Base-by-base conservation (phyloP, 371 early-diverging fungal species). In the Neoconidiobolus thromboides region DNA sequence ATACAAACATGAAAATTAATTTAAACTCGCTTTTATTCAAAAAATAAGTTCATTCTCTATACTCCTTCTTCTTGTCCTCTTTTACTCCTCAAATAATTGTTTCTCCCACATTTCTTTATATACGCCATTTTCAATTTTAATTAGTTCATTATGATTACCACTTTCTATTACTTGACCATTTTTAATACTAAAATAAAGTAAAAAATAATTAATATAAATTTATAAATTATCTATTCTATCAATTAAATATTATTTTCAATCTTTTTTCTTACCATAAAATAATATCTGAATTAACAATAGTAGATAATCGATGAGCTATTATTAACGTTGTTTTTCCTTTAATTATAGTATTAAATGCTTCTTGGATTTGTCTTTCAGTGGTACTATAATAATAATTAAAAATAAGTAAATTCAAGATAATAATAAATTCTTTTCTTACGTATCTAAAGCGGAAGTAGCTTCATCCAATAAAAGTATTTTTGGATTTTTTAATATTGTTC, bases 261-360 rank as follows among this genome's bases (percentile, higher is more conserved):
- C 26, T 26, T 26, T 26, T 26, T 26, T 26, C 26, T 52, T 38
- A 7, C 54, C n/a, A 7, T n/a, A 54, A 3, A 51, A 89, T 87
- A 62, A 76, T 65, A 64, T 89, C 87, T 5, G 85, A 83, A 57
- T 83, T 76, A 14, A 85, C 76, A 60, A 89, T 83, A 0, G 89
- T 89, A 5, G 83, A 81, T 43, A 96, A 70, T 37, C 96, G 83
- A 69, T 96, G 96, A 2, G 96, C 95, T 69, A 99, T 90, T 36
- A 91, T 80, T 7, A 99, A 72, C 1, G 96, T 93, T 2, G 97
- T 95, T 58, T 94, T 74, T 64, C 86, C 76, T 48, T 78, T 72
- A 12, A 89, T 80, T 69, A 81, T 77, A 4, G 71, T 68, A 7
- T 71, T 70, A 40, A 83, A 64, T 10, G 84, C 79, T 42, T 79